Evolutionary conservation across 768 basidiomycete genomes (phyloP).

Genomic region (Lactarius evosmus): DNA sequence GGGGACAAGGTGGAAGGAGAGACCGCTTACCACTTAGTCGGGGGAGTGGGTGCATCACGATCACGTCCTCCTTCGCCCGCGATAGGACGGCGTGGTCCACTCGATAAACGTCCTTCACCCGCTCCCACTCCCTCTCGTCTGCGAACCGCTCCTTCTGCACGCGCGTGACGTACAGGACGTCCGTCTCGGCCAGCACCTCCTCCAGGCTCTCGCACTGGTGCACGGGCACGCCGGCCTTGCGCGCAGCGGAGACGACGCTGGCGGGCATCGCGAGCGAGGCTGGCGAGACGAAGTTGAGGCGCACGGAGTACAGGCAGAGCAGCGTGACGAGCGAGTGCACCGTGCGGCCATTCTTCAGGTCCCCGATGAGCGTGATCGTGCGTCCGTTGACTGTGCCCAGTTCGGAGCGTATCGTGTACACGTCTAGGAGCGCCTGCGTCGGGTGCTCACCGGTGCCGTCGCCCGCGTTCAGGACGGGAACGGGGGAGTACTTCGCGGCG

Average conservation of each 20-base stretch:
- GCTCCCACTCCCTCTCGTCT: conserved; percentile 77
- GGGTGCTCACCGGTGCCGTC: conserved; percentile 98
- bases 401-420: conserved; percentile 96
- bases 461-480: conserved; percentile 95
- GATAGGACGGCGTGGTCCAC: conserved; percentile 93
- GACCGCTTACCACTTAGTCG: conserved; percentile 69
- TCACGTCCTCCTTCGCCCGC: conserved; percentile 93
- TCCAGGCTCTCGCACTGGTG: conserved; percentile 84
- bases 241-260: conserved; percentile 74
- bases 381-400: conserved; percentile 97
- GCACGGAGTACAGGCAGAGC: conserved; percentile 87
- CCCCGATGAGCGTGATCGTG: conserved; percentile 88
- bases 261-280: conserved; percentile 85
- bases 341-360: conserved; percentile 96
- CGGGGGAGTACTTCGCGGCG: conserved; percentile 94
- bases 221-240: conserved; percentile 77
- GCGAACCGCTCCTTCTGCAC: conserved; percentile 94
- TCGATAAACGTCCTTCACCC: conserved; percentile 88
- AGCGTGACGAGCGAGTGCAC: conserved; percentile 94
- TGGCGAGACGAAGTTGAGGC: conserved; percentile 94
- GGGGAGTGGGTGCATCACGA: conserved; percentile 99
- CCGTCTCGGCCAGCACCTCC: conserved; percentile 87
- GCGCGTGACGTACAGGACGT: conserved; percentile 95
- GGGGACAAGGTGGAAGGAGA: conserved; percentile 9
- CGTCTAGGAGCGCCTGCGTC: conserved; percentile 85